phyloP scores from a whole-genome alignment of 2,329 filamentous ascomycete species.

The Fusarium foetens region DNA sequence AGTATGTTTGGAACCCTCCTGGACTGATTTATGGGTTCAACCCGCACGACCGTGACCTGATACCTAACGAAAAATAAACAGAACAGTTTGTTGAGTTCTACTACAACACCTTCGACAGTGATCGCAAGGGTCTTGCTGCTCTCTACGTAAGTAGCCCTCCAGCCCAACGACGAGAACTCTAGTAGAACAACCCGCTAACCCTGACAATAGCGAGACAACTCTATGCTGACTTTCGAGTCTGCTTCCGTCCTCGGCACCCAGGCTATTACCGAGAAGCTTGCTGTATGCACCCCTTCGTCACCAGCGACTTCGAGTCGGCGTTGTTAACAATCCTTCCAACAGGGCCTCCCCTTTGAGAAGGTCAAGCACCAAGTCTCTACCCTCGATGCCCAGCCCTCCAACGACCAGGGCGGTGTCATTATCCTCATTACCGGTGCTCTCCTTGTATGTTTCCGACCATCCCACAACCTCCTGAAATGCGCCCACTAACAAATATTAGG shows the following conservation, averaged over 20 bases:
- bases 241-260: slow-evolving; percentile 69
- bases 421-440: slow-evolving; percentile 91
- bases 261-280: slow-evolving; percentile 82
- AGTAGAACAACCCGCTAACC: slow-evolving; percentile 52
- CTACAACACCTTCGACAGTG: slow-evolving; percentile 85
- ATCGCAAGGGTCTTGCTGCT: slow-evolving; percentile 70
- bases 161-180: slow-evolving; percentile 59
- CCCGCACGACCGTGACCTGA: neutral
- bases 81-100: slow-evolving; percentile 91
- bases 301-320: no score
- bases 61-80: slow-evolving; percentile 51
- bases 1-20: slow-evolving; percentile 51
- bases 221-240: slow-evolving; percentile 94
- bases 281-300: slow-evolving; percentile 63
- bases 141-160: slow-evolving; percentile 79
- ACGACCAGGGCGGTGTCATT: slow-evolving; percentile 73
- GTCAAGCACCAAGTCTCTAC: slow-evolving; percentile 82
- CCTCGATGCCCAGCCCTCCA: slow-evolving; percentile 83
- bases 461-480: neutral
- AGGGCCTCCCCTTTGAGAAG: slow-evolving; percentile 83
- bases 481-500: slow-evolving; percentile 59
- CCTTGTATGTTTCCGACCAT: slow-evolving; percentile 66
- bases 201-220: slow-evolving; percentile 52
- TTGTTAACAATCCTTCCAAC: slow-evolving; percentile 25
- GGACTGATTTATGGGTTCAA: slow-evolving; percentile 1